Conservation (phyloP, 2,329 filamentous ascomycete species). For the Sclerotinia borealis region DNA sequence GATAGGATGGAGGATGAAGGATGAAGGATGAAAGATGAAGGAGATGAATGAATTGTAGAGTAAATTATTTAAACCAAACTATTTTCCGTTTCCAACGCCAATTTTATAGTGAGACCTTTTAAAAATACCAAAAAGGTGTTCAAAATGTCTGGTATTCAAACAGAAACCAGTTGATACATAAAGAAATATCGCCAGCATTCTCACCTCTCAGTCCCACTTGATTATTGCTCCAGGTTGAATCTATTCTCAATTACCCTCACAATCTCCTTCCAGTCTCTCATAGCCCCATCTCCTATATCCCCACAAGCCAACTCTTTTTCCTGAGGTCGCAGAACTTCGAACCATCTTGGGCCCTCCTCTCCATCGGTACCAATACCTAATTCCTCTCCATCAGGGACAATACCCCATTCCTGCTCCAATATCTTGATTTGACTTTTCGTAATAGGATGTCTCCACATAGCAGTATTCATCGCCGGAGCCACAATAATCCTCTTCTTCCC, state of each 20-base stretch:
- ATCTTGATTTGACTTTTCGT: conserved; percentile 65
- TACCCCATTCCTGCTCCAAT: conserved; percentile 70
- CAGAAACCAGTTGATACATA: not conserved
- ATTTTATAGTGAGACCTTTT: not conserved
- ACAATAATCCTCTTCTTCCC: conserved; percentile 64
- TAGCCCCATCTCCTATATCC: conserved; percentile 74
- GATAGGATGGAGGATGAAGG: no score
- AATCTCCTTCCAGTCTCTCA: conserved; percentile 75
- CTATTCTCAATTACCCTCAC: conserved; percentile 56
- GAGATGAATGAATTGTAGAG: no score
- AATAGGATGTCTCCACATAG: conserved; percentile 84
- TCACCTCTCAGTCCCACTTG: not conserved
- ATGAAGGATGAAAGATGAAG: not conserved
- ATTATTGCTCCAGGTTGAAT: conserved; percentile 22
- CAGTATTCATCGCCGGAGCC: conserved; percentile 80
- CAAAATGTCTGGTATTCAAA: not conserved
- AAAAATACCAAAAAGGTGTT: not conserved
- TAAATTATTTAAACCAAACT: not conserved
- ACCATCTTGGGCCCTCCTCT: conserved; percentile 58
- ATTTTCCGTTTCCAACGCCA: not conserved
- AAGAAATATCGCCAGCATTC: not conserved
- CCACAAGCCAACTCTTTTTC: conserved; percentile 79
- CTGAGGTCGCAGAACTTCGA: conserved; percentile 67
- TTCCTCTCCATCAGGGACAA: conserved; percentile 55
- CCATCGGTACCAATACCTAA: conserved; percentile 61